Evolutionary conservation across 805 yeast genomes (phyloP).

Genomic region (Komagataella pastoris): DNA sequence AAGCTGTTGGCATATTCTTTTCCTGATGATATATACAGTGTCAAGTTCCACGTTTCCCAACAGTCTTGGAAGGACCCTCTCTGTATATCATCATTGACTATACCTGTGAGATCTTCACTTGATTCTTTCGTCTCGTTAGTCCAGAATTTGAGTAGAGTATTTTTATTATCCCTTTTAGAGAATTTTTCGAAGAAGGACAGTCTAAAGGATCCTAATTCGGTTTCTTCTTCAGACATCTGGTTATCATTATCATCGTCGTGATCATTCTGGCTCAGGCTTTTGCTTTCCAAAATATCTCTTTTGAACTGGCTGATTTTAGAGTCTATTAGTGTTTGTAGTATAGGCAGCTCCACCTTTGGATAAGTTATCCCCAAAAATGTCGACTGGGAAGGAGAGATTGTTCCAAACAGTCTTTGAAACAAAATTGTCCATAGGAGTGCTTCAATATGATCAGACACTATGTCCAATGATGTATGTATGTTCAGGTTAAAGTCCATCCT

Average conservation of each 20-base stretch:
- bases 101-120: conserved; percentile 3
- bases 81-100: background rate
- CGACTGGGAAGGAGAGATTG: conserved; percentile 38
- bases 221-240: background rate
- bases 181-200: background rate
- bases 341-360: conserved; percentile 33
- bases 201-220: background rate
- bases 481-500: conserved; percentile 33
- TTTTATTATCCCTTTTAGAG: background rate
- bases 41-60: conserved; percentile 67
- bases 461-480: conserved; percentile 36
- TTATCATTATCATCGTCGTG: background rate
- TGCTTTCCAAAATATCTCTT: conserved; percentile 10
- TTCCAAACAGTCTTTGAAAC: conserved; percentile 58
- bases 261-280: background rate
- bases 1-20: conserved; percentile 6
- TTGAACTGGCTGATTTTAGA: conserved; percentile 13
- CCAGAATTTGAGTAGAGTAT: background rate
- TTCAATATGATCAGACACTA: conserved; percentile 39
- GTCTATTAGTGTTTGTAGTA: conserved; percentile 30
- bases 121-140: conserved; percentile 9
- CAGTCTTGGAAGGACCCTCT: conserved; percentile 24
- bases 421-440: conserved; percentile 56
- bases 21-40: conserved; percentile 21
- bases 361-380: conserved; percentile 49